These are phyloP conservation scores for Termitomyces sp. DNA, from an alignment of 768 basidiomycete species.

Conservation along the genomic window DNA sequence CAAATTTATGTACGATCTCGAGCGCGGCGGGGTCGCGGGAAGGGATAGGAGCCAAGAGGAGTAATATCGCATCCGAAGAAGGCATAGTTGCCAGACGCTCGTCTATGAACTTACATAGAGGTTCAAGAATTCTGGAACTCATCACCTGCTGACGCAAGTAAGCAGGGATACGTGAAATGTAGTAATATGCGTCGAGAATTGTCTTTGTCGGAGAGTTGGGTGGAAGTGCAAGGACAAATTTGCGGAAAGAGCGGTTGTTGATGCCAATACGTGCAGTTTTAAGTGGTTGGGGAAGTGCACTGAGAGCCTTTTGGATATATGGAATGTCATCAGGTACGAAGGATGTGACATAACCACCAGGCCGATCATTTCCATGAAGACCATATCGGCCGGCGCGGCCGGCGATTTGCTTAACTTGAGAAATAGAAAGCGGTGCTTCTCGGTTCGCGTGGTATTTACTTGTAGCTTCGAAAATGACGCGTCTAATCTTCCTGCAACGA, in stretches of 20 bases:
- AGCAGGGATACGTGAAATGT: slow-evolving; percentile 39
- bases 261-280: slow-evolving; percentile 42
- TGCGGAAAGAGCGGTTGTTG: slow-evolving; percentile 8
- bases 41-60: slow-evolving; percentile 48
- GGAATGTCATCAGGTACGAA: slow-evolving; percentile 58
- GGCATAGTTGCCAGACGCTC: slow-evolving; percentile 28
- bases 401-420: slow-evolving; percentile 90
- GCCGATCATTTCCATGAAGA: too few relatives aligned
- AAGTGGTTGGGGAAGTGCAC: slow-evolving; percentile 43
- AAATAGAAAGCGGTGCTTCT: slow-evolving; percentile 47
- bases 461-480: slow-evolving; percentile 33
- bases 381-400: slow-evolving; percentile 92
- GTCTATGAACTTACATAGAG: slow-evolving; percentile 40
- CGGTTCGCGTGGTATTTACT: slow-evolving; percentile 56
- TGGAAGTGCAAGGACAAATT: slow-evolving; percentile 35
- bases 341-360: slow-evolving; percentile 43
- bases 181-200: slow-evolving; percentile 41
- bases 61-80: slow-evolving; percentile 35
- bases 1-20: slow-evolving; percentile 29
- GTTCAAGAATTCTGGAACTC: slow-evolving; percentile 5
- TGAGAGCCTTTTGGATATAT: slow-evolving; percentile 51
- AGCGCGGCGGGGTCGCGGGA: slow-evolving; percentile 37
- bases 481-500: slow-evolving; percentile 74
- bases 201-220: slow-evolving; percentile 29
- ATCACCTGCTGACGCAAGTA: slow-evolving; percentile 31